phyloP scores from a whole-genome alignment of 1,284 basidiomycete genomes.

The Cryptococcus maquisensis region DNA sequence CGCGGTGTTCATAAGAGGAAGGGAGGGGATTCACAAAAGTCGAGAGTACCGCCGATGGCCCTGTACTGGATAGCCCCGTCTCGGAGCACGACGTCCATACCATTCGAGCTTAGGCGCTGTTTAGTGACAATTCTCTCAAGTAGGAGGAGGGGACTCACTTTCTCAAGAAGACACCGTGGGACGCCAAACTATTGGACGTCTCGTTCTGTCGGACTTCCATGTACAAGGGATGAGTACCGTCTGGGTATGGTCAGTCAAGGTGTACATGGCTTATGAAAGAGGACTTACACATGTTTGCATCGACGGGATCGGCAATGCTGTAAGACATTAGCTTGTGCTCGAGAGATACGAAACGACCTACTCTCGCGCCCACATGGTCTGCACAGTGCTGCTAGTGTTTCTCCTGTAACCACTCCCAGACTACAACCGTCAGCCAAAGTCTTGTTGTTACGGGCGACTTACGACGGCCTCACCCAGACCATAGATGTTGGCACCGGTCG shows the following conservation, averaged over 20 bases:
- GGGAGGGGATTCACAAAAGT: constrained; percentile 17
- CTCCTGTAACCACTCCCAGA: constrained; percentile 11
- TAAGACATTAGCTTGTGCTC: background rate
- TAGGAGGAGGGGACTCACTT: constrained; percentile 13
- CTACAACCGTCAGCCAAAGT: constrained; percentile 7
- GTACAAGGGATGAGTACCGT: constrained; percentile 32
- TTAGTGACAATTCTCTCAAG: background rate
- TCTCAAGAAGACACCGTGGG: constrained; percentile 28
- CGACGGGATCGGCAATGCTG: constrained; percentile 13
- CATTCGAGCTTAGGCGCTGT: constrained; percentile 19
- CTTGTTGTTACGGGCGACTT: constrained; percentile 19
- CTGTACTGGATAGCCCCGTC: constrained; percentile 25
- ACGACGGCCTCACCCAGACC: constrained; percentile 71
- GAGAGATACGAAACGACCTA: constrained; percentile 2
- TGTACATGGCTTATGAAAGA: background rate
- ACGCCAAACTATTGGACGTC: constrained; percentile 4
- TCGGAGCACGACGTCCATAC: constrained; percentile 33
- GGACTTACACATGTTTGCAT: constrained; percentile 27
- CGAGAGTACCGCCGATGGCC: constrained; percentile 30
- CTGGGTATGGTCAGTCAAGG: background rate
- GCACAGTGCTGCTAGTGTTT: constrained; percentile 13
- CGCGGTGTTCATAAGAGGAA: background rate
- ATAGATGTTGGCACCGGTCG: constrained; percentile 62
- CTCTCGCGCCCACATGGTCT: constrained; percentile 35
- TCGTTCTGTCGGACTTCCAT: constrained; percentile 19